Conservation (phyloP, 257 asterid species). For the Nicotiana obtusifolia region DNA sequence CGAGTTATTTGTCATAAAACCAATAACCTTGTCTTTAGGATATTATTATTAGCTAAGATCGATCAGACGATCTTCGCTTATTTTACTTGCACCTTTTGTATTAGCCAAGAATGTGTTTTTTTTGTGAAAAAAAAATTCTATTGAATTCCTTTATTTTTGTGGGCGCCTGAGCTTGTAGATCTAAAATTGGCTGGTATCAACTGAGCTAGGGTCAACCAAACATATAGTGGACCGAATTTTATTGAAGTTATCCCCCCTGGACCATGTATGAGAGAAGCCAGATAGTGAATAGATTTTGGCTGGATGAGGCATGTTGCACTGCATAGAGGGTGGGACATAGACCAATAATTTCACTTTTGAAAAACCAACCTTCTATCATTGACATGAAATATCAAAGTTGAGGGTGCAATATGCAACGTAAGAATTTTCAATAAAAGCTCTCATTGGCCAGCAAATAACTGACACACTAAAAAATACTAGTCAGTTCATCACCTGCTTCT, state of each 20-base stretch:
- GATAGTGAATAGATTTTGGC: slow-evolving; percentile 11
- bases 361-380: slow-evolving; percentile 16
- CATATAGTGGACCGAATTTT: slow-evolving; percentile 12
- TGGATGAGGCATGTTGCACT: slow-evolving; percentile 9
- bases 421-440: not conserved
- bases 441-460: slow-evolving; percentile 16
- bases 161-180: not conserved
- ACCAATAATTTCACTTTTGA: slow-evolving; percentile 21
- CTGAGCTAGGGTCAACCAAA: slow-evolving; percentile 9
- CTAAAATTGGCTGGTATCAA: not conserved
- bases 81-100: not conserved
- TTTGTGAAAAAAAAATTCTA: not conserved
- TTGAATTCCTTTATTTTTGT: not conserved
- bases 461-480: not conserved
- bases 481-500: not conserved
- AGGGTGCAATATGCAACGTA: not conserved
- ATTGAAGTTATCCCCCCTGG: not conserved
- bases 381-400: slow-evolving; percentile 2
- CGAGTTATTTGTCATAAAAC: too few relatives aligned
- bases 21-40: too few relatives aligned
- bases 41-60: too few relatives aligned
- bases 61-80: not conserved
- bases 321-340: slow-evolving; percentile 17
- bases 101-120: too few relatives aligned
- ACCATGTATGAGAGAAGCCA: slow-evolving; percentile 5